Conservation (phyloP, 352 stramenopile genomes). For the Phytophthora brassicae region DNA sequence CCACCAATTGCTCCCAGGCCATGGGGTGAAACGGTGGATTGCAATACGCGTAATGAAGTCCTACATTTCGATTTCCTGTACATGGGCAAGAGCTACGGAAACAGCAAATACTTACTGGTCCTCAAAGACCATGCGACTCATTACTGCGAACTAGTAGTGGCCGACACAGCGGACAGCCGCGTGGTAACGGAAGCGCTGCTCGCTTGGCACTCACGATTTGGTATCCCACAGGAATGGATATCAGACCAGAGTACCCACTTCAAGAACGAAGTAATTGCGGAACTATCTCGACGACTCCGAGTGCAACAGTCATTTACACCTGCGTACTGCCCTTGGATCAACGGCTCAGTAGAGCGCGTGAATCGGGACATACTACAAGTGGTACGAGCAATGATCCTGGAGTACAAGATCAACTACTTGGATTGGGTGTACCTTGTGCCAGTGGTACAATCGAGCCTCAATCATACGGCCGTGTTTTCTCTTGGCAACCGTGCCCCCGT, state of each 20-base stretch:
- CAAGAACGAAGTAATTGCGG: neutral
- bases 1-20: no score
- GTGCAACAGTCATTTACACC: no score
- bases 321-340: neutral
- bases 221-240: neutral
- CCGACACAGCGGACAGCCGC: no score
- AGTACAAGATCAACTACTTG: neutral
- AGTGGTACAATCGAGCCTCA: no score
- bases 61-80: neutral
- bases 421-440: neutral
- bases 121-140: neutral
- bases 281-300: conserved; percentile 2
- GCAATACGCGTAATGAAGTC: no score
- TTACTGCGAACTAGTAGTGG: no score
- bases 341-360: neutral
- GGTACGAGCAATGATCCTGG: neutral
- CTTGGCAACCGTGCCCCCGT: conserved; percentile 18
- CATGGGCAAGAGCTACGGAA: neutral
- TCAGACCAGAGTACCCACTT: no score
- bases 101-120: neutral
- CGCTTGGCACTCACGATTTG: conserved; percentile 5
- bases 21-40: no score
- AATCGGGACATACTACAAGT: conserved; percentile 2
- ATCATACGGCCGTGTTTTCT: conserved; percentile 26
- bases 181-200: no score